Evolutionary conservation across 1,284 basidiomycete genomes (phyloP).

Genomic region (Ustilago xerochloae): DNA sequence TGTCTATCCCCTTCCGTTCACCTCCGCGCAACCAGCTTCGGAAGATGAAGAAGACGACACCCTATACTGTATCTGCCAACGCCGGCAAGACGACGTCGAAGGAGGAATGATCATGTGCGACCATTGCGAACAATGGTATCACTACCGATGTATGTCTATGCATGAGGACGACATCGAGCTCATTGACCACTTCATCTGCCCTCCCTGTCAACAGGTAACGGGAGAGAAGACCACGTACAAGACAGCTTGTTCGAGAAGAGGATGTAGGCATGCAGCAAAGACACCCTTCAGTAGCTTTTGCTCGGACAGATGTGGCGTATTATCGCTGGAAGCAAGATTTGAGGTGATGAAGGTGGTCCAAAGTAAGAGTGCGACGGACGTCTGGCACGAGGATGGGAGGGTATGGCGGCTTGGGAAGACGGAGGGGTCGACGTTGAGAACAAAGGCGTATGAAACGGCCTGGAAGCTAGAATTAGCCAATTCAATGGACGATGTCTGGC

Average conservation of each 20-base stretch:
- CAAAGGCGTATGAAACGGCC: background rate
- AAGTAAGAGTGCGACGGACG: constrained; percentile 6
- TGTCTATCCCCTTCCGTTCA: background rate
- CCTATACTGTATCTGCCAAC: constrained; percentile 53
- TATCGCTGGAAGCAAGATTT: constrained; percentile 27
- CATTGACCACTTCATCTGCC: constrained; percentile 60
- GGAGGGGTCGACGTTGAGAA: constrained; percentile 14
- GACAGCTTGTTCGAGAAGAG: constrained; percentile 32
- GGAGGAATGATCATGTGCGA: constrained; percentile 65
- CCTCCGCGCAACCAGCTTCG: background rate
- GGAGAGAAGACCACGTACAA: constrained; percentile 54
- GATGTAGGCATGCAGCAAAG: constrained; percentile 46
- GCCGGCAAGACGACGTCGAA: constrained; percentile 48
- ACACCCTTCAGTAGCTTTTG: constrained; percentile 57
- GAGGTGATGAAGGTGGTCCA: constrained; percentile 12
- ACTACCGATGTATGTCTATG: constrained; percentile 55
- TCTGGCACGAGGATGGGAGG: constrained; percentile 11
- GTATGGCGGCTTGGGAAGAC: constrained; percentile 17
- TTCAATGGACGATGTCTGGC: background rate
- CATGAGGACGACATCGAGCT: constrained; percentile 49
- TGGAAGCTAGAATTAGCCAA: constrained; percentile 5
- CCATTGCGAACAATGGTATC: constrained; percentile 62
- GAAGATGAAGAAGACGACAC: constrained; percentile 44
- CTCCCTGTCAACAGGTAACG: constrained; percentile 42
- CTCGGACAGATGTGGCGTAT: constrained; percentile 57